Evolutionary conservation across 805 yeast species (phyloP).

Genomic region (Tetrapisispora fleetii): DNA sequence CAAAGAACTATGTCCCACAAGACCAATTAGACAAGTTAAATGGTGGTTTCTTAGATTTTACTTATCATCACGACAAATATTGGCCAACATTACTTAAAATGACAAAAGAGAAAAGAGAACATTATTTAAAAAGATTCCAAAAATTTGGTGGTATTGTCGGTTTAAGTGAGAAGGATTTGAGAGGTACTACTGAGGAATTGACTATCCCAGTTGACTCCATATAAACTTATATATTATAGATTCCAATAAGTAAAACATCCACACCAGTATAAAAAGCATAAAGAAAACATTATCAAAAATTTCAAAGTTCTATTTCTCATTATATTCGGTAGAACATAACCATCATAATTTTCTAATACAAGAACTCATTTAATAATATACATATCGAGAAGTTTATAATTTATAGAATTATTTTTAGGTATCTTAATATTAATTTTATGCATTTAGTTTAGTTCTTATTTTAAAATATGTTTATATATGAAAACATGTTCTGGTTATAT

Average conservation of each 20-base stretch:
- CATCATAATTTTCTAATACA: too few relatives aligned
- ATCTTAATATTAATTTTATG: neutral
- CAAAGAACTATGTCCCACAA: constrained; percentile 67
- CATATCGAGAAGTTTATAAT: neutral
- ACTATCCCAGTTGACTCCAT: constrained; percentile 16
- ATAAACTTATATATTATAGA: neutral
- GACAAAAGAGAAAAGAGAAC: constrained; percentile 47
- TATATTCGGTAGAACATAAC: too few relatives aligned
- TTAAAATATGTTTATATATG: neutral
- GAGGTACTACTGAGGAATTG: constrained; percentile 35
- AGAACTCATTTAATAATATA: too few relatives aligned
- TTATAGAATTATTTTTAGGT: neutral
- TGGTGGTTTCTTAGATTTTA: constrained; percentile 80
- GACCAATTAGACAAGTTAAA: constrained; percentile 76
- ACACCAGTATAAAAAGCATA: neutral
- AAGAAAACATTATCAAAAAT: neutral
- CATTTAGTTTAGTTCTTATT: neutral
- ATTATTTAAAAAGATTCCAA: constrained; percentile 58
- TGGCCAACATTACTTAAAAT: constrained; percentile 64
- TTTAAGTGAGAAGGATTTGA: constrained; percentile 69
- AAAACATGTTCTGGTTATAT: neutral
- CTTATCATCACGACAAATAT: constrained; percentile 67
- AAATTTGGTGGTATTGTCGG: constrained; percentile 68
- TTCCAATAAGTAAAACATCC: neutral
- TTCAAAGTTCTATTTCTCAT: neutral